Evolutionary conservation across 2,329 filamentous ascomycete species (phyloP), one percentile per base, ranked within the genome.

Genomic region (Pseudocercospora musae): DNA sequence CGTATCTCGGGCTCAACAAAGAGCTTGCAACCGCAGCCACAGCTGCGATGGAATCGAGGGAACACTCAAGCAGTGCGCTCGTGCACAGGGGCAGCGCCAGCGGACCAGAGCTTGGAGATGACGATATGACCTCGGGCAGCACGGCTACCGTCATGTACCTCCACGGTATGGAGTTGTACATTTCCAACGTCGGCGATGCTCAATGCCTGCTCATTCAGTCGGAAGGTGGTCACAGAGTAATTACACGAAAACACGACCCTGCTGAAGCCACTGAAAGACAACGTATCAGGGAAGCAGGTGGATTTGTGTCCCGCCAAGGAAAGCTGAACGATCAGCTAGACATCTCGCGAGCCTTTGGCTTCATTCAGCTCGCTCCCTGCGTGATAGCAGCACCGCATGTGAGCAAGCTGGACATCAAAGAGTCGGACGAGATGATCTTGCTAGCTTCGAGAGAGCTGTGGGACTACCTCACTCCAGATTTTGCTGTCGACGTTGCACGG

Each of bases 181-280:
- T 98, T 58, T 95, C 93, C 66, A 99, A 99, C 71, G 91, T 99
- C 21, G 95, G 95, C 57, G 92, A 99, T 77, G 92, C 90, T 4
- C 92, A 98, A 77, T 94, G 93, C n/a, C 90, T 99, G 78, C 83
- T 98, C 20, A 95, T 99, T 66, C 90, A 93, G 71, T 91, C 90
- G 1, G 92, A 96, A 74, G 92, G 92, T 42, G 86, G 88, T 23
- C 86, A 95, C 77, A 88, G 88, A 71, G 88, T 94, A 67, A 82
- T 99, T 68, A 98, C 95, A 2, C 84, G 87, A 62, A 97, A 96
- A 76, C 95, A 99, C 74, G 93, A 98, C 72, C 95, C 95, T 5
- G 93, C 94, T 0, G 92, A 96, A 73, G 84, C 89, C 0, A 82
- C 80, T 21, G 95, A 99, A 77, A 85, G 95, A 54, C 87, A 92